Evolutionary conservation across 2,329 filamentous ascomycete species (phyloP), one percentile per base, ranked within the genome.

Genomic region (Simplicillium sp.): DNA sequence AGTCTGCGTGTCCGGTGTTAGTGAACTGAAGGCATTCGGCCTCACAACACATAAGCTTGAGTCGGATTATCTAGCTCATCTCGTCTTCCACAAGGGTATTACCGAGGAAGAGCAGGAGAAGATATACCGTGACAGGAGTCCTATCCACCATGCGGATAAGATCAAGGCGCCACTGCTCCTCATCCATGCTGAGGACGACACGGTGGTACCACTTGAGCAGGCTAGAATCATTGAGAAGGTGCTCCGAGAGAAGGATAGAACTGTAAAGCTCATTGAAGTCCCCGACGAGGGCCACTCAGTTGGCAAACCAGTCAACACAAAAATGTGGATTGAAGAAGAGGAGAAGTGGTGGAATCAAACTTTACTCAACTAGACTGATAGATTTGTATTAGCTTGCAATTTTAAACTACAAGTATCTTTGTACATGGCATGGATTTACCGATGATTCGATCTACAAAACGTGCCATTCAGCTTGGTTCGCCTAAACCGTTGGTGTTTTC

Each of bases 151-250:
- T 39, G 70, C 66, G 0, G 58, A 65, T n/a, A 59, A 61, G 39
- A 73, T 76, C 40, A 58, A 55, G 32, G 57, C 67, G 2, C 71
- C 73, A 1, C 50, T 81, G 16, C 53, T 80, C 29, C 54, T 82
- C n/a, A 48, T 81, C 5, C 71, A 79, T 16, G 77, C 77, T 0
- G 64, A 62, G 2, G 58, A 58, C 4, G 78, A 82, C 48, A 68
- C 67, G 33, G 67, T 81, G 2, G 77, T 80, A 13, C 77, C 76
- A 0, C 53, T 73, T n/a, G 61, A 66, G 13, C 77, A 82, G 51
- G 71, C 72, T 3, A 57, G 64, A 28, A 63, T 70, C 39, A 73
- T 82, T 54, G 65, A 70, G 9, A 54, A 57, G 33, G 61, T 62
- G n/a, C 59, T 76, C 16, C 54, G 54, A 39, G 48, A 53, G 9